These are phyloP conservation scores for Kodamaea hsintzibuensis DNA, from an alignment of 805 yeast species.

Conservation along the genomic window DNA sequence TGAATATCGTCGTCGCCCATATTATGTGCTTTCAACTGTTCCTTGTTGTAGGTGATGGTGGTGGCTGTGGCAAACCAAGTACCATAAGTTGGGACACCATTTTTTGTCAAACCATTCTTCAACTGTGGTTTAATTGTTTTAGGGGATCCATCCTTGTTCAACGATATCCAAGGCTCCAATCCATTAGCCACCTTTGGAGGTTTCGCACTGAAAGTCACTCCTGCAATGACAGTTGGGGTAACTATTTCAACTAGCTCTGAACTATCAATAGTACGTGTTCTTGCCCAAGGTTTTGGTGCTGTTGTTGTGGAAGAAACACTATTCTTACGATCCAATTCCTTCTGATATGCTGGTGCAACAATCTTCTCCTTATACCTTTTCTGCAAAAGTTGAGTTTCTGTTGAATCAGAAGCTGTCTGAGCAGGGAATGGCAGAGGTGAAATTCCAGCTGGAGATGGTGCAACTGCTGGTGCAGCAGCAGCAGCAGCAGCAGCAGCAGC, in stretches of 20 bases:
- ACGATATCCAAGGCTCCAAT: conserved; percentile 77
- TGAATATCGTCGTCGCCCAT: conserved; percentile 61
- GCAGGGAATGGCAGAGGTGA: conserved; percentile 6
- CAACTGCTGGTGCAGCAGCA: conserved; percentile 9
- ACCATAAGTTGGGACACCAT: conserved; percentile 68
- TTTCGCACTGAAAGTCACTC: conserved; percentile 63
- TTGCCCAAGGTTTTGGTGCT: conserved; percentile 47
- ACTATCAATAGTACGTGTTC: conserved; percentile 58
- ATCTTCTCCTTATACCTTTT: conserved; percentile 33
- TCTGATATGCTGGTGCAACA: conserved; percentile 30
- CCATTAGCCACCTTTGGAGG: conserved; percentile 72
- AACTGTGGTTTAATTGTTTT: conserved; percentile 75
- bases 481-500: neutral
- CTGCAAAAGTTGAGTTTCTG: conserved; percentile 14
- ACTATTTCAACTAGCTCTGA: conserved; percentile 54
- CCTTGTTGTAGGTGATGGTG: conserved; percentile 56
- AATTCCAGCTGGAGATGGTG: conserved; percentile 8
- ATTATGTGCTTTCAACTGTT: conserved; percentile 70
- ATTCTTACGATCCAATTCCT: conserved; percentile 16
- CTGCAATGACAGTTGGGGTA: conserved; percentile 62
- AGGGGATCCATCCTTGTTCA: conserved; percentile 76
- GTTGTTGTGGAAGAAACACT: conserved; percentile 7
- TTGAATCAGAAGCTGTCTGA: conserved; percentile 10
- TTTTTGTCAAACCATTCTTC: conserved; percentile 68
- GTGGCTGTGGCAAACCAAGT: conserved; percentile 76